phyloP scores from a whole-genome alignment of 257 asterid genomes.

The Echium plantagineum region DNA sequence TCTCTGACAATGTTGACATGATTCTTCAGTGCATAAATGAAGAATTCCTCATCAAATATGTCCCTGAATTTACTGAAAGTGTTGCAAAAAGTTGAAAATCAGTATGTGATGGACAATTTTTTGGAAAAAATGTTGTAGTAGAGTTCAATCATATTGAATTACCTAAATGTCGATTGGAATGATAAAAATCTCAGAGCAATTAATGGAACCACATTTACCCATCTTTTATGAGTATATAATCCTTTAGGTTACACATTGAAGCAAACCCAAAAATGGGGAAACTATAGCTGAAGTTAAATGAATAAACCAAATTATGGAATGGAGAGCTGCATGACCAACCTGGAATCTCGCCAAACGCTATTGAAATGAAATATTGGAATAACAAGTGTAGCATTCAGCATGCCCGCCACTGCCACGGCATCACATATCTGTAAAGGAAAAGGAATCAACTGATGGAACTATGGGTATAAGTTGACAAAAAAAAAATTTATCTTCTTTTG shows the following conservation, averaged over 20 bases:
- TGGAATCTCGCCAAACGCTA: conserved; percentile 97
- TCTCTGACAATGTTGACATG: conserved; percentile 64
- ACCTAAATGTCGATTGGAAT: background rate
- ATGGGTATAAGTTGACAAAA: too few species aligned
- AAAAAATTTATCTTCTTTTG: too few species aligned
- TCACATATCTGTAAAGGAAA: conserved; percentile 71
- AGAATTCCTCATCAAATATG: conserved; percentile 95
- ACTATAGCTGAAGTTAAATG: background rate
- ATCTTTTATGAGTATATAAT: background rate
- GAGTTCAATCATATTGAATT: too few species aligned
- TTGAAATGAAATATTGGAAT: conserved; percentile 94
- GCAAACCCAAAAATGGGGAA: background rate
- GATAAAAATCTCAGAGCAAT: background rate
- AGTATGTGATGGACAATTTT: background rate
- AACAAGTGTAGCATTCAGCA: conserved; percentile 95
- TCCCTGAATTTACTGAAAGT: conserved; percentile 79
- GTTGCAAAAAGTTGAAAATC: conserved; percentile 7
- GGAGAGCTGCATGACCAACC: conserved; percentile 32
- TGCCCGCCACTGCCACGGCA: conserved; percentile 96
- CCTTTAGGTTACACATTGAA: background rate
- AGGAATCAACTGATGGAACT: conserved; percentile 6
- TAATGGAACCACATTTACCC: background rate
- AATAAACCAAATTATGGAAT: conserved; percentile 6
- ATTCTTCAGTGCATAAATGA: conserved; percentile 89
- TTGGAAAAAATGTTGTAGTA: background rate